Evolutionary conservation across 495 filamentous ascomycete species (phyloP), one percentile per base, ranked within the genome.

Genomic region (Cenococcum geophilum): DNA sequence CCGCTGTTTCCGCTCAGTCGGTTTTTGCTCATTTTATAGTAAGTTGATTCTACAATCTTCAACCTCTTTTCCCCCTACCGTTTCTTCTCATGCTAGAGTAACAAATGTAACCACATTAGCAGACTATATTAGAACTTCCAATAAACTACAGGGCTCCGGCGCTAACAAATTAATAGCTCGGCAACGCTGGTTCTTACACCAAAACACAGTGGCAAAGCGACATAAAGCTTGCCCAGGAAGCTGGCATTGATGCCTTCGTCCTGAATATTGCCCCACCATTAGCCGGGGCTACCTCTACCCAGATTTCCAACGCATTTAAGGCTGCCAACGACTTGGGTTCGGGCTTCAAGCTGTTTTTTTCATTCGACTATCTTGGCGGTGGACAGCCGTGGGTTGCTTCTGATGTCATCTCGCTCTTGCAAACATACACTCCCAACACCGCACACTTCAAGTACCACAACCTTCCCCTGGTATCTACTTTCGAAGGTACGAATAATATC

Each of bases 241-340:
- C 80, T 0, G 79, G 83, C 37, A 88, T 90, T 55, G 87, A 90
- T 65, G 87, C 83, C 4, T 90, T 90, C 66, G 87, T 82, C 0
- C 67, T 89, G 34, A 89, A 90, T 58, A 78, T 88, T 50, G 87
- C 20, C 14, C 20, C 49, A 34, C 53, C 53, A 35, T 27, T 42
- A 78, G 0, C 77, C 79, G 4, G 72, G 67, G 81, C 85, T 58
- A 68, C 69, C 0, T 81, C 75, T 20, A 64, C 60, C 9, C 80
- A 83, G 56, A 69, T 88, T 2, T 60, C 74, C 10, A 68, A 79
- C 1, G 85, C 82, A 0, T 87, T 83, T 62, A 63, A 74, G 23
- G 82, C 80, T 6, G 85, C 86, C 9, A 76, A 80, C 36, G 62
- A 69, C 10, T 71, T 78, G 12, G 70, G 75, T 12, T 23, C 16